Evolutionary conservation across 2,329 filamentous ascomycete species (phyloP), one percentile per base, ranked within the genome.

Genomic region (Penicillium verrucosum): DNA sequence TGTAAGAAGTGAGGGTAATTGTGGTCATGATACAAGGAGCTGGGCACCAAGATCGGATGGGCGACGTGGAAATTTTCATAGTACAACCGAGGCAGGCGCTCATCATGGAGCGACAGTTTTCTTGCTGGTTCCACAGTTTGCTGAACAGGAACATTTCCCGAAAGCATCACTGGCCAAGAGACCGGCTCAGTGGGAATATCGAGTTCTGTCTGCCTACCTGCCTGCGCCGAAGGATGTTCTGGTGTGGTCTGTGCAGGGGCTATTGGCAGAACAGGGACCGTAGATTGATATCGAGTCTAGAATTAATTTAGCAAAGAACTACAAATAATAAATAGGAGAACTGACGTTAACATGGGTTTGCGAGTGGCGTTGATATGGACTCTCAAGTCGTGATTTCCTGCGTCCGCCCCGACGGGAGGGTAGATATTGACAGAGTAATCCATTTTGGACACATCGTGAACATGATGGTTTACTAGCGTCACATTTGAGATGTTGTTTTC

Each of bases 401-500:
- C 77, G 78, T 25, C 81, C 77, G 5, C 83, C 83, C 9, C 88
- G 83, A 37, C 88, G 84, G n/a, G 87, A 90, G 43, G 86, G 83
- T 51, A 90, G 81, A 70, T 89, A 91, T 65, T 85, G 73, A 69
- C 89, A 92, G 48, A 85, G 78, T 16, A 80, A 75, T 49, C 81
- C 80, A 56, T 81, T 80, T 41, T 77, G 73, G 27, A 76, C 72
- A 71, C 89, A 92, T 48, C 89, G 83, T 36, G 82, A 81, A 72
- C 89, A 92, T 10, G 71, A 64, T 10, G 89, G 88, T 36, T 75
- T 84, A 38, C 78, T 73, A 16, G 86, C 88, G 66, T 91, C 86
- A 70, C 89, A 92, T 71, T 90, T 91, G 42, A 91, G 78, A 72
- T 92, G 89, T 65, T 89, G 75, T 53, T 75, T 76, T 21, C 78